phyloP scores from a whole-genome alignment of 1,139 yeast genomes.

The Entelexis sorbosivorans region DNA sequence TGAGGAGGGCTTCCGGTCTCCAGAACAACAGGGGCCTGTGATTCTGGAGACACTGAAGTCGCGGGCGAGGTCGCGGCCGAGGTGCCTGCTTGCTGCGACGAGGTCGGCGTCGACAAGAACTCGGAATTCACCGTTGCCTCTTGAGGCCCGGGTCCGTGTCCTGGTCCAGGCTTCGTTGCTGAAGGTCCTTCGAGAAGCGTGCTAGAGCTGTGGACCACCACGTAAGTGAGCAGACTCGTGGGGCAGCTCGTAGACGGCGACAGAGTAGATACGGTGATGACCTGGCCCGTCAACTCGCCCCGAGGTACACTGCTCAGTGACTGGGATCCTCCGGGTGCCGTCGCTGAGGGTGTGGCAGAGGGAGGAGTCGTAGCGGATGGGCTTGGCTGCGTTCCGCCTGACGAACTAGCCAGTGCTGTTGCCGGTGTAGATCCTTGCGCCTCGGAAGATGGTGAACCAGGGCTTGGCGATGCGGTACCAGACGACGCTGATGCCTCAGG shows the following conservation, averaged over 20 bases:
- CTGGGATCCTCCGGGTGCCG: background rate
- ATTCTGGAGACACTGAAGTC: background rate
- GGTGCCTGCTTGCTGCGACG: background rate
- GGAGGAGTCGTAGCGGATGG: background rate
- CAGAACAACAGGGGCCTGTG: background rate
- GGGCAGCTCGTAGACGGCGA: constrained; percentile 18
- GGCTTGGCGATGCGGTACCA: too few species aligned
- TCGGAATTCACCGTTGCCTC: constrained; percentile 16
- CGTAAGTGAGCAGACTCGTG: constrained; percentile 17
- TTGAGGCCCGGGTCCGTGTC: background rate
- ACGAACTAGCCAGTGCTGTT: too few species aligned
- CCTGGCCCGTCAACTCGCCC: constrained; percentile 8
- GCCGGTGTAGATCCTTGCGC: too few species aligned
- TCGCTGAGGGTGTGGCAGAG: background rate
- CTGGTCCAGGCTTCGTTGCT: background rate
- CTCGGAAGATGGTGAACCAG: too few species aligned
- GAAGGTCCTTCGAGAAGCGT: constrained; percentile 15
- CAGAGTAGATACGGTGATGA: constrained; percentile 15
- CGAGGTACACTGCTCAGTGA: background rate
- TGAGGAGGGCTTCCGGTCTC: background rate
- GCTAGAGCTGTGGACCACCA: constrained; percentile 13
- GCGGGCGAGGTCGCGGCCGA: background rate
- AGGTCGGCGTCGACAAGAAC: background rate
- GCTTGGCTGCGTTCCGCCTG: background rate
- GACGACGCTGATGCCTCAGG: too few species aligned